phyloP scores from a whole-genome alignment of 495 filamentous ascomycete species.

The Neurospora hispaniola region DNA sequence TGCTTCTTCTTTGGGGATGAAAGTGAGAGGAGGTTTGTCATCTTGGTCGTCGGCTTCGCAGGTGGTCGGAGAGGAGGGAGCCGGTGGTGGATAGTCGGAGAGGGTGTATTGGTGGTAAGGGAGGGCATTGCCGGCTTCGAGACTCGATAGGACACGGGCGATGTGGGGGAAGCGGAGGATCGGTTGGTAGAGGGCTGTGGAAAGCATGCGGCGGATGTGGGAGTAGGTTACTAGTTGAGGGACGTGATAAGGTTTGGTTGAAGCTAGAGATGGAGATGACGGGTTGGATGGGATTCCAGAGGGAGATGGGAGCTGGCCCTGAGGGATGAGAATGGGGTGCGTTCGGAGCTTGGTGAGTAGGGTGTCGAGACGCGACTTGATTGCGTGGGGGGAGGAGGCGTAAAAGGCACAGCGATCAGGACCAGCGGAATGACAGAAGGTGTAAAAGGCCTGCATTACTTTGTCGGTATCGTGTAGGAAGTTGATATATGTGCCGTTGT shows the following conservation, averaged over 20 bases:
- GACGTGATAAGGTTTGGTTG: constrained; percentile 13
- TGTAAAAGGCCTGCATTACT: constrained; percentile 43
- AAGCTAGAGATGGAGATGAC: constrained; percentile 1
- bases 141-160: constrained; percentile 41
- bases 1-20: constrained; percentile 16
- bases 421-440: constrained; percentile 41
- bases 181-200: constrained; percentile 47
- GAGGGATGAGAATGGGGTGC: constrained; percentile 38
- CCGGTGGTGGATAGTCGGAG: constrained; percentile 18
- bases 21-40: constrained; percentile 8
- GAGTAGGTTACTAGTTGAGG: constrained; percentile 34
- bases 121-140: constrained; percentile 44
- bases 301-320: background rate
- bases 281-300: too few relatives aligned
- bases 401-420: constrained; percentile 38
- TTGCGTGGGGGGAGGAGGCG: constrained; percentile 26
- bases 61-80: constrained; percentile 19
- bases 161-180: constrained; percentile 45
- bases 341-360: constrained; percentile 35
- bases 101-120: constrained; percentile 39
- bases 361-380: constrained; percentile 27
- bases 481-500: constrained; percentile 33
- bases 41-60: constrained; percentile 23
- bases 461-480: constrained; percentile 44
- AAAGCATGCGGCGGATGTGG: constrained; percentile 32